A percentile compares a stretch with the other conserved stretches of the same genome.
These are phyloP conservation scores for Suhomyces kunorum DNA, from an alignment of 1,139 yeast genomes.

Conservation along the genomic window DNA sequence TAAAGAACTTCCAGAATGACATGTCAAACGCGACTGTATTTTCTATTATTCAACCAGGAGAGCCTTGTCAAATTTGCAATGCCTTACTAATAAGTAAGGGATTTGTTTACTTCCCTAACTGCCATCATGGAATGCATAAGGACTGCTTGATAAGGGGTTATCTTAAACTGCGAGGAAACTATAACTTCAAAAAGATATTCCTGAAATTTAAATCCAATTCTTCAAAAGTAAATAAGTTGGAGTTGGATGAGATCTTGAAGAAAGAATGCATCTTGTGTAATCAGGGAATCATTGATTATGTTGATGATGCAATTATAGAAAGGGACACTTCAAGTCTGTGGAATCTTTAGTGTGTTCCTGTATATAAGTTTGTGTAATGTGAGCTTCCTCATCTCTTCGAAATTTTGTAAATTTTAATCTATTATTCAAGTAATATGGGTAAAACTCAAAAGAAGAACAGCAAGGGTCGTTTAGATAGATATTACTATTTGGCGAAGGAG, in stretches of 20 bases:
- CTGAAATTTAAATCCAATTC: conserved; percentile 21
- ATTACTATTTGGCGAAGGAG: conserved; percentile 94
- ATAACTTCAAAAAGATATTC: conserved; percentile 59
- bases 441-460: conserved; percentile 94
- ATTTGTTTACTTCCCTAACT: conserved; percentile 78
- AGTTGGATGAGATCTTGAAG: conserved; percentile 61
- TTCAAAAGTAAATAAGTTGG: conserved; percentile 28
- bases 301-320: conserved; percentile 54
- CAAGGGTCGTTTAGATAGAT: conserved; percentile 98
- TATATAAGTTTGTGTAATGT: conserved; percentile 5
- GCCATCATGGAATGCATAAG: conserved; percentile 87
- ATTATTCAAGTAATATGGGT: conserved; percentile 56
- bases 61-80: conserved; percentile 72
- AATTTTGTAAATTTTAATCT: conserved; percentile 14
- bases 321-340: conserved; percentile 19
- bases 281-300: conserved; percentile 66
- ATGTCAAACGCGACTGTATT: conserved; percentile 40
- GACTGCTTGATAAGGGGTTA: conserved; percentile 74
- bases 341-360: conserved; percentile 26
- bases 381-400: conserved; percentile 11
- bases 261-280: conserved; percentile 81
- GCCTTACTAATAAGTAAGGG: conserved; percentile 69
- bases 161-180: conserved; percentile 62
- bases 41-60: conserved; percentile 74
- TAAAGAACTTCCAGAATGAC: conserved; percentile 48